phyloP scores from a whole-genome alignment of 2,329 filamentous ascomycete genomes.

The Rhynchosporium agropyri region DNA sequence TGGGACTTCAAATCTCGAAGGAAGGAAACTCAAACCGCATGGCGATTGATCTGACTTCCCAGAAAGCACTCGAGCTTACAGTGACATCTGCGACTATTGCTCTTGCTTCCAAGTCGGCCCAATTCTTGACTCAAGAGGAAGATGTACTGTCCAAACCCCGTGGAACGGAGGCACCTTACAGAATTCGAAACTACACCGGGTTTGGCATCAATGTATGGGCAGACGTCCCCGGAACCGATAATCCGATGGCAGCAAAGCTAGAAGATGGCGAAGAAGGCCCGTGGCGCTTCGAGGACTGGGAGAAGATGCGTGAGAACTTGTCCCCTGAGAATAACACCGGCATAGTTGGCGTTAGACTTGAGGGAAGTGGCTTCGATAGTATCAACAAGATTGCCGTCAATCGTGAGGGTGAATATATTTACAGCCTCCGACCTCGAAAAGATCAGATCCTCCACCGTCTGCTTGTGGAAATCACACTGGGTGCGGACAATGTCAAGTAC shows the following conservation, averaged over 20 bases:
- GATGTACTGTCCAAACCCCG: conserved; percentile 93
- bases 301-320: conserved; percentile 91
- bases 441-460: conserved; percentile 85
- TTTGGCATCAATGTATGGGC: conserved; percentile 87
- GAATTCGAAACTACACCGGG: conserved; percentile 92
- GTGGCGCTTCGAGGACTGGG: conserved; percentile 97
- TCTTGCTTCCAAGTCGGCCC: conserved; percentile 86
- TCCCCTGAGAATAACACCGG: conserved; percentile 80
- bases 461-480: conserved; percentile 87
- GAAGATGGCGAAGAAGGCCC: conserved; percentile 88
- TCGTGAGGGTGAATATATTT: conserved; percentile 91
- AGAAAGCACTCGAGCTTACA: conserved; percentile 89
- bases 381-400: conserved; percentile 87
- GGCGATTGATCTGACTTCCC: conserved; percentile 83
- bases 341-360: conserved; percentile 79
- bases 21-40: conserved; percentile 74
- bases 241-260: conserved; percentile 73
- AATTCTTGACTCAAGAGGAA: conserved; percentile 85
- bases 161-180: conserved; percentile 87
- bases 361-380: conserved; percentile 91
- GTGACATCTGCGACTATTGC: conserved; percentile 93
- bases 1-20: conserved; percentile 87
- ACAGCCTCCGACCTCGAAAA: conserved; percentile 84
- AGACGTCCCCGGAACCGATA: conserved; percentile 67
- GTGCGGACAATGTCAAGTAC: conserved; percentile 96